Base-by-base conservation (phyloP, 1,284 basidiomycete genomes). In the Singerocomus inundabilis region DNA sequence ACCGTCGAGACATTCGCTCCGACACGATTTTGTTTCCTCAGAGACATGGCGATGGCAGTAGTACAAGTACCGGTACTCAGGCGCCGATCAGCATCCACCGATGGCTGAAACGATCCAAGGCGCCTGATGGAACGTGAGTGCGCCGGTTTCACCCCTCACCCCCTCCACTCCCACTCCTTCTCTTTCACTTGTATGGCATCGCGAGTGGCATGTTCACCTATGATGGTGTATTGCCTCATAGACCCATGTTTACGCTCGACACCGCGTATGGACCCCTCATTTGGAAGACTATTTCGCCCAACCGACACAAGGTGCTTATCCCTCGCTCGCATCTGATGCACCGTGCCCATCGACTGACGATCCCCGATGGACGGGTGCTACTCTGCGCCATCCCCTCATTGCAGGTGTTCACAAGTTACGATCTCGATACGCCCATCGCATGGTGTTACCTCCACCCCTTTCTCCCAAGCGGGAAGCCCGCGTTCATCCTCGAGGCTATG, bases 81-180 rank as follows among this genome's bases (percentile, higher is more conserved):
- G 9, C 21, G 6, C 54, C 53, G 3, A 12, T 64, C 21, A 57
- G 30, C 44, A 12, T 66, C 11, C 64, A 58, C 25, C 56, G 62
- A 43, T 66, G 63, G 63, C 48, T 66, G n/a, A 64, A 52, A 42
- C 62, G 53, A 28, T 56, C 46, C 33, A 69, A 63, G 37, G 26
- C 56, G 10, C 30, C 46, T 5, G 59, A 58, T 24, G 57, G 61
- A 51, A 54, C 41, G 63, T 66, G 41, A 58, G 67, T 52, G 24
- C 7, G 3, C 29, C 5, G 6, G n/a, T n/a, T n/a, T n/a, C n/a
- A n/a, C n/a, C n/a, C n/a, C n/a, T n/a, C n/a, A n/a, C n/a, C n/a
- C n/a, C n/a, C n/a, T n/a, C n/a, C n/a, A n/a, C n/a, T n/a, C n/a
- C n/a, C n/a, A n/a, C n/a, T n/a, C n/a, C n/a, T n/a, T n/a, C n/a